A percentile compares a stretch with the other conserved stretches of the same genome.
These are phyloP conservation scores for Hevea brasiliensis DNA, from an alignment of 345 rosid genomes.

Conservation along the genomic window DNA sequence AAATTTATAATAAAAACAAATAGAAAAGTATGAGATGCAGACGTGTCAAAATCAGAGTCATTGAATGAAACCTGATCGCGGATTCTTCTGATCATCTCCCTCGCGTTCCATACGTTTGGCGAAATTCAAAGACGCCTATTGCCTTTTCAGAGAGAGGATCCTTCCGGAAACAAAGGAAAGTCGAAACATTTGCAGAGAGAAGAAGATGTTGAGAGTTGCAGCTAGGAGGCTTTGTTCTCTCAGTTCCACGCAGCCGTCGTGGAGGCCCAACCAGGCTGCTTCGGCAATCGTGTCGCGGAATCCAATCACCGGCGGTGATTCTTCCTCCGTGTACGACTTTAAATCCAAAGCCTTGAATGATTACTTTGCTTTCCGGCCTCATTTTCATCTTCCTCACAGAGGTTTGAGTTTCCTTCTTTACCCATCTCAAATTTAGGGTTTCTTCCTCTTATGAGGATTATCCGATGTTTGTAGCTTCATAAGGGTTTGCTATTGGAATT, in stretches of 20 bases:
- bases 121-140: neutral
- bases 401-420: constrained; percentile 38
- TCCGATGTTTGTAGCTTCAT: neutral
- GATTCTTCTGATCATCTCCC: neutral
- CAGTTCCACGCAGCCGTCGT: constrained; percentile 30
- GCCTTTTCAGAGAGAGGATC: neutral
- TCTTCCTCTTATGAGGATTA: neutral
- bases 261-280: constrained; percentile 38
- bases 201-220: constrained; percentile 49
- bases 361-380: constrained; percentile 21
- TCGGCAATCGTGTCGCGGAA: constrained; percentile 21
- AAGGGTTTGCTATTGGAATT: neutral
- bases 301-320: constrained; percentile 29
- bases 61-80: neutral
- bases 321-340: constrained; percentile 26
- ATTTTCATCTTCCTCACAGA: constrained; percentile 39
- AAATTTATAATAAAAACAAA: too few species aligned
- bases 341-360: constrained; percentile 29
- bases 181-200: neutral
- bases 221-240: constrained; percentile 47
- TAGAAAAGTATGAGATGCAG: neutral
- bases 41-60: constrained; percentile 16
- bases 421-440: neutral
- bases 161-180: neutral
- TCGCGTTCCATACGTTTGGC: neutral